phyloP scores from a whole-genome alignment of 768 basidiomycete species.

The Russula sp. region DNA sequence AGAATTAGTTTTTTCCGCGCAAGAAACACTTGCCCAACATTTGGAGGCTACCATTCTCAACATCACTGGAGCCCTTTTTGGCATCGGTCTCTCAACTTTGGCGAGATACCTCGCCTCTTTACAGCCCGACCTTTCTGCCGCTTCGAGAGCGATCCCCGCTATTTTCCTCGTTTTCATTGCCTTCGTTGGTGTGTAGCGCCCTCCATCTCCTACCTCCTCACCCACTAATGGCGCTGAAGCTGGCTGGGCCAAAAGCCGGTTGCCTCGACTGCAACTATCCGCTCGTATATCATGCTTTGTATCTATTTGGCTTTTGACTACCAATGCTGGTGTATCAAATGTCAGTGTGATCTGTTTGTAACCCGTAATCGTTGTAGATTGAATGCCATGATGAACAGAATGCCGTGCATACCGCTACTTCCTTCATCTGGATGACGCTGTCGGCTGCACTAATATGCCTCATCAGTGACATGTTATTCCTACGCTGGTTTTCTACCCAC shows the following conservation, averaged over 20 bases:
- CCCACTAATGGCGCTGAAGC: slow-evolving; percentile 24
- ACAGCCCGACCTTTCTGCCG: slow-evolving; percentile 23
- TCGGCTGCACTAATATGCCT: slow-evolving; percentile 34
- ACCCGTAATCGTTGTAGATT: background rate
- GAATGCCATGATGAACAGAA: slow-evolving; percentile 22
- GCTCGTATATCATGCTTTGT: slow-evolving; percentile 42
- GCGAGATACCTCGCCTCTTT: slow-evolving; percentile 31
- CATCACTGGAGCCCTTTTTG: slow-evolving; percentile 35
- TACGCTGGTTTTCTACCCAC: slow-evolving; percentile 38
- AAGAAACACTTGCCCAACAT: slow-evolving; percentile 42
- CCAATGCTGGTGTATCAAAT: slow-evolving; percentile 28
- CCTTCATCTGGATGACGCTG: slow-evolving; percentile 38
- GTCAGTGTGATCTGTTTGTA: slow-evolving; percentile 24
- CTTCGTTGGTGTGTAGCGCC: slow-evolving; percentile 30
- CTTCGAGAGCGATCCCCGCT: slow-evolving; percentile 33
- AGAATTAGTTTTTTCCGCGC: slow-evolving; percentile 41
- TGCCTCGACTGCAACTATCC: slow-evolving; percentile 38
- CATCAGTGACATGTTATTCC: slow-evolving; percentile 31
- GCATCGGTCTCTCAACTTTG: slow-evolving; percentile 33
- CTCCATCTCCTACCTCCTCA: background rate
- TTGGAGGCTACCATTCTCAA: slow-evolving; percentile 39
- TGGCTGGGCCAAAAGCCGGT: slow-evolving; percentile 37
- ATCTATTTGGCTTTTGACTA: slow-evolving; percentile 41
- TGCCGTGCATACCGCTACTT: slow-evolving; percentile 23
- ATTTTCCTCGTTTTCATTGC: slow-evolving; percentile 34